phyloP scores from a whole-genome alignment of 148 eudicot species.

The Nepenthes mirabilis region DNA sequence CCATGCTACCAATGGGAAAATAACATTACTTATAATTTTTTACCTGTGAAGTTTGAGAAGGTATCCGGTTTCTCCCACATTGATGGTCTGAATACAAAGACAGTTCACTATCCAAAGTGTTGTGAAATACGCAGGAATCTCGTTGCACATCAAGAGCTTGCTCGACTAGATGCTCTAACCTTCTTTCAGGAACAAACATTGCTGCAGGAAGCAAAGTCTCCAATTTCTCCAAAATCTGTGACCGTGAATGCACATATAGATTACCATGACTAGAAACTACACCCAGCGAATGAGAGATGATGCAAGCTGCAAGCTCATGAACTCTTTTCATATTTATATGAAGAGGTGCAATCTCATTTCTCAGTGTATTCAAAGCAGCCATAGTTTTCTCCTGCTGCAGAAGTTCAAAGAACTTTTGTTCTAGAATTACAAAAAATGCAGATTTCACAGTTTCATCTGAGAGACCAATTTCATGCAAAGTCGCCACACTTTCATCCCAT shows the following conservation, averaged over 20 bases:
- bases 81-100: constrained; percentile 67
- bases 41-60: constrained; percentile 70
- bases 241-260: constrained; percentile 23
- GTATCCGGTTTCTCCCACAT: constrained; percentile 75
- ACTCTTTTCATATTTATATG: constrained; percentile 33
- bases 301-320: constrained; percentile 47
- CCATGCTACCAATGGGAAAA: too few species aligned
- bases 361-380: constrained; percentile 66
- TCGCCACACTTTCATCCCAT: constrained; percentile 63
- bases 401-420: constrained; percentile 74
- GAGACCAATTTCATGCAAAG: constrained; percentile 42
- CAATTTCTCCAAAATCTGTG: constrained; percentile 54
- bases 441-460: constrained; percentile 37
- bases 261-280: constrained; percentile 14
- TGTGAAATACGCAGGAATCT: constrained; percentile 54
- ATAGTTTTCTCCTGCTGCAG: constrained; percentile 35
- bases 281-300: constrained; percentile 32
- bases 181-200: constrained; percentile 51
- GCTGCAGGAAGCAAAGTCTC: constrained; percentile 58
- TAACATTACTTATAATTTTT: too few species aligned
- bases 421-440: constrained; percentile 64
- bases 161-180: constrained; percentile 69
- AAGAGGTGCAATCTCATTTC: constrained; percentile 64
- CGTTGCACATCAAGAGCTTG: constrained; percentile 67
- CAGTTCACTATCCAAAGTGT: constrained; percentile 48